A percentile compares a stretch with the other conserved stretches of the same genome.
phyloP scores from a whole-genome alignment of 768 basidiomycete species.

The Tylopilus sp. region DNA sequence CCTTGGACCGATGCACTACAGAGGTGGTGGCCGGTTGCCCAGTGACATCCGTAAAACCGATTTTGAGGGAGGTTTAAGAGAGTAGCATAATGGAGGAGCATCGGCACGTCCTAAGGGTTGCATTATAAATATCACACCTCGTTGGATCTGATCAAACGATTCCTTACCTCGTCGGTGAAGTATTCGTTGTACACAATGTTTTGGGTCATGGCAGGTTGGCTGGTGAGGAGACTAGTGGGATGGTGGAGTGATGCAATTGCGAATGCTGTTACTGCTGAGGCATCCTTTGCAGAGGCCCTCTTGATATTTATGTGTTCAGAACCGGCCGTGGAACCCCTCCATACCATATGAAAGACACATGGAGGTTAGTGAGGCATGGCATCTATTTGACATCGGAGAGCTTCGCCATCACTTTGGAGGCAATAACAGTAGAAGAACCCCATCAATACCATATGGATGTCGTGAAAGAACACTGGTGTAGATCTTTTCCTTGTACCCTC shows the following conservation, averaged over 20 bases:
- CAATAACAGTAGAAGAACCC: conserved; percentile 3
- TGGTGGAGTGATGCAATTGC: background rate
- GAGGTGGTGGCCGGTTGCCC: background rate
- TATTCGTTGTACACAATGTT: background rate
- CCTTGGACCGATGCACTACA: conserved; percentile 11
- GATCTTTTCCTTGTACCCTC: conserved; percentile 5
- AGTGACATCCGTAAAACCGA: conserved; percentile 14
- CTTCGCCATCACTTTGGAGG: conserved; percentile 12
- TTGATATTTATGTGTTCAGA: conserved; percentile 18
- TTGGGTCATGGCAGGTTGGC: conserved; percentile 2
- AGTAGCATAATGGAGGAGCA: background rate
- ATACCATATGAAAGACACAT: conserved; percentile 16
- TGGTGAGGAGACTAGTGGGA: background rate
- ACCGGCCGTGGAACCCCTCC: conserved; percentile 18
- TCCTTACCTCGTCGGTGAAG: conserved; percentile 14
- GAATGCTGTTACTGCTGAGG: conserved; percentile 5
- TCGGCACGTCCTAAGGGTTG: conserved; percentile 5
- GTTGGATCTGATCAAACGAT: background rate
- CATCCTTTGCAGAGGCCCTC: background rate
- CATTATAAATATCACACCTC: conserved; percentile 1
- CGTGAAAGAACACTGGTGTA: conserved; percentile 1
- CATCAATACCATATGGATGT: conserved; percentile 9
- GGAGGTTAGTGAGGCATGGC: conserved; percentile 13
- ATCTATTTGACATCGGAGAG: conserved; percentile 16
- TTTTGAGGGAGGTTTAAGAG: background rate